Evolutionary conservation across 352 stramenopile species (phyloP).

Genomic region (Globisporangium alternatum): DNA sequence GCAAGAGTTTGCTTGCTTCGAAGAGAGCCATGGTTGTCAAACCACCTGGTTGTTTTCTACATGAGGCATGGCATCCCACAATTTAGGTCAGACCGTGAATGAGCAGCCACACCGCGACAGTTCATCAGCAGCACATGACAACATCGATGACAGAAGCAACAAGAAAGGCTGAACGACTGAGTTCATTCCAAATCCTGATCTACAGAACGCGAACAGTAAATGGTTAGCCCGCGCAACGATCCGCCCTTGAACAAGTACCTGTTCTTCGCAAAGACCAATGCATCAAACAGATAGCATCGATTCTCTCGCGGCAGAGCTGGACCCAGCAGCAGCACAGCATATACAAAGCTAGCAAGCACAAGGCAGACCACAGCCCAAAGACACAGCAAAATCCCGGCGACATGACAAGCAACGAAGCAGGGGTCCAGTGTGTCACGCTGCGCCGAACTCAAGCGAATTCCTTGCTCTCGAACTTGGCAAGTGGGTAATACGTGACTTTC

Average conservation of each 20-base stretch:
- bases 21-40: not conserved
- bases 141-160: not conserved
- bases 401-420: not conserved
- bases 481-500: constrained; percentile 71
- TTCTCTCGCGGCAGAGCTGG: constrained; percentile 1
- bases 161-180: constrained; percentile 14
- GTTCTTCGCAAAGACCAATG: constrained; percentile 7
- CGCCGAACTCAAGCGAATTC: constrained; percentile 37
- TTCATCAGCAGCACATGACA: not conserved
- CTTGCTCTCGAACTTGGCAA: constrained; percentile 71
- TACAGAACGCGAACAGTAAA: constrained; percentile 25
- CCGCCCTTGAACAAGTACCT: constrained; percentile 19
- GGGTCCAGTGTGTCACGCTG: not conserved
- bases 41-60: constrained; percentile 10
- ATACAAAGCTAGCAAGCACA: constrained; percentile 14
- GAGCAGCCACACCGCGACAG: not conserved
- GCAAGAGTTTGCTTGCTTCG: not conserved
- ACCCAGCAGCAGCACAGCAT: constrained; percentile 14
- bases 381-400: not conserved
- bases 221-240: constrained; percentile 19
- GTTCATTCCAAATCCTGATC: constrained; percentile 27
- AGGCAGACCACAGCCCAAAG: constrained; percentile 1
- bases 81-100: constrained; percentile 10
- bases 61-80: constrained; percentile 19
- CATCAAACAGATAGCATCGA: constrained; percentile 6